Base-by-base conservation (phyloP, 2,329 filamentous ascomycete species). In the Hymenoscyphus repandus region DNA sequence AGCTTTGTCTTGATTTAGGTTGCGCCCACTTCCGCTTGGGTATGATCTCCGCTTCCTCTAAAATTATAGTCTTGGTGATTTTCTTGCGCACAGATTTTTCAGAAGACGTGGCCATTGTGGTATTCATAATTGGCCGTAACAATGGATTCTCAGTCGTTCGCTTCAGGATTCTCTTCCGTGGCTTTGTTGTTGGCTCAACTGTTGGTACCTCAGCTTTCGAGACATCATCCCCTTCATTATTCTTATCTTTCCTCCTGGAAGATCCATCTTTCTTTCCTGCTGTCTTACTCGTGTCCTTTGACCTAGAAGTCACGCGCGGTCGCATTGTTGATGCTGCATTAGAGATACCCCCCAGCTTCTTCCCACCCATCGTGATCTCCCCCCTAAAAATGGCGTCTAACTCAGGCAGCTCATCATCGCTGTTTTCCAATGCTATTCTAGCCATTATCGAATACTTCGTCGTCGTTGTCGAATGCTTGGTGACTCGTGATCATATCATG, bases 101-200 rank as follows among this genome's bases (percentile, higher is more conserved):
- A 17, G 37, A 39, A 39, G 47, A 41, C 10, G 45, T 43, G 3
- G 39, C 45, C 15, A 43, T 43, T n/a, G 51, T 37, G 12, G 46
- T 40, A 34, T 36, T 43, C 30, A 32, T 36, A 41, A 60, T 6
- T 11, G 54, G 56, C 5, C 52, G 42, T 22, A 60, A 33, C 6
- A 60, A 47, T 12, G 58, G 54, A 40, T 60, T 60, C 45, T 57
- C 52, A 42, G 45, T 20, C 30, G 33, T 49, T 44, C 46, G 51
- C 27, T 58, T 58, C 11, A 60, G 32, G 9, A 60, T 42, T 31
- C 58, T 49, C 33, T 57, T 60, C 40, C 49, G 62, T 15, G 53
- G 49, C 46, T 58, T 61, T 20, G 48, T 13, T 44, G 17, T 31
- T 18, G 47, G 2, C 40, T 53, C 53, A 12, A 30, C 37, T 40